These are phyloP conservation scores for Termitomyces sp. DNA, from an alignment of 768 basidiomycete genomes.

Conservation along the genomic window DNA sequence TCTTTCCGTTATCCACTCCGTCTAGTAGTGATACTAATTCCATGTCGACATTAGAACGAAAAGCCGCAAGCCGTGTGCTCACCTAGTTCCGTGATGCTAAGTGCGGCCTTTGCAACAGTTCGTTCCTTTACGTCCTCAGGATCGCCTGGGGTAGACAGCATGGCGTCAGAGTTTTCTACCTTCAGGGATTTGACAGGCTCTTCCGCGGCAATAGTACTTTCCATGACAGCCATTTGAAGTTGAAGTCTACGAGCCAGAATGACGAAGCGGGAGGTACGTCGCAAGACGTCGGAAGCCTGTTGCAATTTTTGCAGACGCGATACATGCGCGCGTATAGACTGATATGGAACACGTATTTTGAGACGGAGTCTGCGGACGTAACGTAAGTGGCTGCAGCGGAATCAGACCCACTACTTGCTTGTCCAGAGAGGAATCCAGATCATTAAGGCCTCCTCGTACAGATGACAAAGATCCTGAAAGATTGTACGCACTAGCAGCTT, in stretches of 20 bases:
- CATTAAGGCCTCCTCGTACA: conserved; percentile 64
- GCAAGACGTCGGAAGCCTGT: conserved; percentile 77
- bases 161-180: conserved; percentile 7
- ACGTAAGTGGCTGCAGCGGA: conserved; percentile 17
- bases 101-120: conserved; percentile 87
- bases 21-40: conserved; percentile 45
- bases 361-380: conserved; percentile 53
- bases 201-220: conserved; percentile 20
- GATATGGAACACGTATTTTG: conserved; percentile 85
- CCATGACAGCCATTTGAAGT: conserved; percentile 75
- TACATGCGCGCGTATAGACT: conserved; percentile 66
- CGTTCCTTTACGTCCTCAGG: conserved; percentile 80
- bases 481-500: conserved; percentile 70
- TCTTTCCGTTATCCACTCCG: conserved; percentile 20
- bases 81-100: conserved; percentile 91
- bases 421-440: conserved; percentile 71
- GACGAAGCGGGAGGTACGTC: conserved; percentile 81
- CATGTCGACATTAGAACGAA: conserved; percentile 4
- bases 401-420: conserved; percentile 42
- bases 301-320: conserved; percentile 72
- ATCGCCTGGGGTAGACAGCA: conserved; percentile 23
- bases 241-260: conserved; percentile 79
- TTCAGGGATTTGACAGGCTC: conserved; percentile 9
- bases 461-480: conserved; percentile 64
- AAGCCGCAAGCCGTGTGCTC: conserved; percentile 20